phyloP scores from a whole-genome alignment of 257 asterid genomes.

The Vinca minor region DNA sequence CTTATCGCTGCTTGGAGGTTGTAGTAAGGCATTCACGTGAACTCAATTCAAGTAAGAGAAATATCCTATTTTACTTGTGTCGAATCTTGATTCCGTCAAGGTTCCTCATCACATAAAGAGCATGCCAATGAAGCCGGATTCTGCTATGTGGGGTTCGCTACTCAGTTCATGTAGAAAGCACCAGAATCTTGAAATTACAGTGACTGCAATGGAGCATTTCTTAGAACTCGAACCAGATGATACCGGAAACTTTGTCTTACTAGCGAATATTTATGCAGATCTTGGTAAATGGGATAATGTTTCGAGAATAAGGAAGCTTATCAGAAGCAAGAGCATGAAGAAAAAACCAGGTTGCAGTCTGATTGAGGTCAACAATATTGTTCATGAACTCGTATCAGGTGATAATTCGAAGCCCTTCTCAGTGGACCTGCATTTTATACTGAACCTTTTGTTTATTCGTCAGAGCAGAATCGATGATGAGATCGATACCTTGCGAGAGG shows the following conservation, averaged over 20 bases:
- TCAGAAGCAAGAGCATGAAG: constrained; percentile 55
- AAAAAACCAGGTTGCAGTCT: constrained; percentile 57
- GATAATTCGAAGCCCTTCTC: constrained; percentile 48
- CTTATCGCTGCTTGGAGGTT: too few species aligned
- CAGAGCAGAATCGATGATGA: constrained; percentile 24
- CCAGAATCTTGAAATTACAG: constrained; percentile 54
- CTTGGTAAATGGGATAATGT: constrained; percentile 74
- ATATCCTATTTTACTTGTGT: too few species aligned
- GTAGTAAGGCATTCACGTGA: too few species aligned
- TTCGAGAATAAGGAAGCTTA: constrained; percentile 48
- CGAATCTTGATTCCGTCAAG: too few species aligned
- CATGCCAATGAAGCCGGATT: constrained; percentile 59
- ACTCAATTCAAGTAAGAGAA: too few species aligned
- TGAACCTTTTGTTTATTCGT: constrained; percentile 40
- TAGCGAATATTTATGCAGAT: constrained; percentile 69
- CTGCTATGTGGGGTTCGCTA: constrained; percentile 79
- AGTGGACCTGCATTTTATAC: constrained; percentile 29
- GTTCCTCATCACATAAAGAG: too few species aligned
- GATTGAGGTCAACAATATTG: constrained; percentile 47
- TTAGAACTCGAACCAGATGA: constrained; percentile 63
- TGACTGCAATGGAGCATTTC: constrained; percentile 47
- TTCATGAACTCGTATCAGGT: constrained; percentile 59
- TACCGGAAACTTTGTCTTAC: constrained; percentile 52
- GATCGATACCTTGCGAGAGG: constrained; percentile 15
- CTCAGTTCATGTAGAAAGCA: constrained; percentile 60